Evolutionary conservation across 2,329 filamentous ascomycete genomes (phyloP).

Genomic region (Penicillium janthinellum): DNA sequence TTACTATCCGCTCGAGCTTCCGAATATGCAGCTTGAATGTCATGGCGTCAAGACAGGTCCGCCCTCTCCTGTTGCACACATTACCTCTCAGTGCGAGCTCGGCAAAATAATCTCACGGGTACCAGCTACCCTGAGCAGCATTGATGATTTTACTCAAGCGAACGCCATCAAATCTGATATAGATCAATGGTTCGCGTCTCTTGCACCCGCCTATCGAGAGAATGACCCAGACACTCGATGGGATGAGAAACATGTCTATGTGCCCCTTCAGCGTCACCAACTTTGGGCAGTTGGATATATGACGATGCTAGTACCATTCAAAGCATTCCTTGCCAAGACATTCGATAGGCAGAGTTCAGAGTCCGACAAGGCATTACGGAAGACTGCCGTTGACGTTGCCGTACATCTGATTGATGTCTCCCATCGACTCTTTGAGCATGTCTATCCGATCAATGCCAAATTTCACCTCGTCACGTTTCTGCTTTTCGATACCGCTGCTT

Average conservation of each 20-base stretch:
- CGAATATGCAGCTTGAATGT: slow-evolving; percentile 42
- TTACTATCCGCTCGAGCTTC: slow-evolving; percentile 43
- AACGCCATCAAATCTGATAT: slow-evolving; percentile 38
- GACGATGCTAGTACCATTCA: slow-evolving; percentile 51
- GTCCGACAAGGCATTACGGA: slow-evolving; percentile 44
- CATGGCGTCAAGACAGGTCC: slow-evolving; percentile 35
- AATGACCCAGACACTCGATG: slow-evolving; percentile 45
- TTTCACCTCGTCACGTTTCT: slow-evolving; percentile 55
- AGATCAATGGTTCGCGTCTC: slow-evolving; percentile 47
- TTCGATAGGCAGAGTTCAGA: slow-evolving; percentile 27
- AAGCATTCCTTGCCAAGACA: slow-evolving; percentile 48
- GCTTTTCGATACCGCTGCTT: slow-evolving; percentile 55
- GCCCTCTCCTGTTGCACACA: slow-evolving; percentile 50
- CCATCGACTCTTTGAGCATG: slow-evolving; percentile 45
- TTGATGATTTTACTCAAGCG: slow-evolving; percentile 18
- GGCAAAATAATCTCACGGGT: slow-evolving; percentile 33
- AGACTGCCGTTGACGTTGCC: slow-evolving; percentile 48
- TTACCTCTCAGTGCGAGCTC: slow-evolving; percentile 46
- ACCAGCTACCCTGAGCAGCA: slow-evolving; percentile 16
- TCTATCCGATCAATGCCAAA: slow-evolving; percentile 49
- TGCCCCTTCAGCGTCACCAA: slow-evolving; percentile 51
- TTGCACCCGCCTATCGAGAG: slow-evolving; percentile 48
- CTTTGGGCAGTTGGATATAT: slow-evolving; percentile 50
- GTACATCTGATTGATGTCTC: slow-evolving; percentile 48
- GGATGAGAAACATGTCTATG: slow-evolving; percentile 47